These are phyloP conservation scores for Carex sylvatica DNA, from an alignment of 202 grass and related monocot species.

Conservation along the genomic window DNA sequence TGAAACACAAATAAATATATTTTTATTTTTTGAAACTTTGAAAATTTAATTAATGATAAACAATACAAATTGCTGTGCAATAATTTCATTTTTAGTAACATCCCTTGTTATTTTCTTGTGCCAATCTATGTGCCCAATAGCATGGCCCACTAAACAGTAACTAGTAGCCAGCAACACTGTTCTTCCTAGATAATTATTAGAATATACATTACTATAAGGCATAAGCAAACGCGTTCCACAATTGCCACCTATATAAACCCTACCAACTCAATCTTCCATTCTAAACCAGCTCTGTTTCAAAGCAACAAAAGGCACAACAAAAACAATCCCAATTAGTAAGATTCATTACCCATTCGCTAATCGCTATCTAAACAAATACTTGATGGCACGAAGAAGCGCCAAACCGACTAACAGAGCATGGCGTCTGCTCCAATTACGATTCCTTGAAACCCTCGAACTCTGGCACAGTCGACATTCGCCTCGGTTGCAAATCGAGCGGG, in stretches of 20 bases:
- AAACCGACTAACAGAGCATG: slow-evolving; percentile 42
- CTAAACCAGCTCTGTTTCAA: not conserved
- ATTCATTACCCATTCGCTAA: not conserved
- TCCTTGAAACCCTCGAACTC: slow-evolving; percentile 42
- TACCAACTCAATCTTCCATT: not conserved
- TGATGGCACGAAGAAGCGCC: slow-evolving; percentile 25
- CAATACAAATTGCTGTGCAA: no score
- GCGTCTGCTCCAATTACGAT: slow-evolving; percentile 38
- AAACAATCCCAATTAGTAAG: not conserved
- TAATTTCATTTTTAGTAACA: no score
- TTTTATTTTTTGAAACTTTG: no score
- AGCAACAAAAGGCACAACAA: not conserved
- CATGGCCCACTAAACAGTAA: not conserved
- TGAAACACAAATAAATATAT: no score
- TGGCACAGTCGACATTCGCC: not conserved
- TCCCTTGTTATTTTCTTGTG: not conserved
- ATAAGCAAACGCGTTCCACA: not conserved
- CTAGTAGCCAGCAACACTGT: not conserved
- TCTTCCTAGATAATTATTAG: not conserved
- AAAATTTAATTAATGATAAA: no score
- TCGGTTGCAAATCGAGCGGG: slow-evolving; percentile 41
- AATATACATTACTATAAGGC: not conserved
- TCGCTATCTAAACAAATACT: slow-evolving; percentile 4
- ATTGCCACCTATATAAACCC: slow-evolving; percentile 3
- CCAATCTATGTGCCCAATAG: not conserved